These are phyloP conservation scores for Butyriboletus appendiculatus DNA, from an alignment of 1,284 basidiomycete species.

Conservation along the genomic window DNA sequence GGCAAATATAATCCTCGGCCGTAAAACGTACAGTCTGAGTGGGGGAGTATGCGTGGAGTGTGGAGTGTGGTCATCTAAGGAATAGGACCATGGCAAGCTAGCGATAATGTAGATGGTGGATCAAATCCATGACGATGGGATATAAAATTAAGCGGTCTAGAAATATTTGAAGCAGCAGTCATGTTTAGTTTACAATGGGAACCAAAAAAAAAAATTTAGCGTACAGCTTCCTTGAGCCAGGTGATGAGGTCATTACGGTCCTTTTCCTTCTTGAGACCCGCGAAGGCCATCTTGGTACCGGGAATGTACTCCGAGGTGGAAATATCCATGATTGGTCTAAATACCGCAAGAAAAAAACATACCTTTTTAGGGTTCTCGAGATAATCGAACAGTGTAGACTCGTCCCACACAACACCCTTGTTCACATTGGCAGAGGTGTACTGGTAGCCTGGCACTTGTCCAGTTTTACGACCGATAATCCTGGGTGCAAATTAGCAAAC, in stretches of 20 bases:
- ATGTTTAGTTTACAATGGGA: constrained; percentile 6
- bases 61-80: constrained; percentile 34
- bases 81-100: constrained; percentile 29
- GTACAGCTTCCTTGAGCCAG: constrained; percentile 71
- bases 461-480: constrained; percentile 87
- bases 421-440: constrained; percentile 97
- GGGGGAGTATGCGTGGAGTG: constrained; percentile 28
- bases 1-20: background rate
- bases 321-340: background rate
- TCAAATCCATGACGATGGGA: constrained; percentile 10
- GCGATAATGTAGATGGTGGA: constrained; percentile 16
- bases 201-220: constrained; percentile 18
- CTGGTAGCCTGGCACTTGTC: constrained; percentile 84
- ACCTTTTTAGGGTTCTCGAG: constrained; percentile 97
- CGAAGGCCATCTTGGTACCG: constrained; percentile 97
- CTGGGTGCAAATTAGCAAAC: constrained; percentile 35
- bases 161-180: background rate
- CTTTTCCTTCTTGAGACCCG: constrained; percentile 96
- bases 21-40: constrained; percentile 27
- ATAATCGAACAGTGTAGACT: constrained; percentile 91
- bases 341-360: constrained; percentile 13
- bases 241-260: constrained; percentile 91
- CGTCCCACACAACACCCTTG: constrained; percentile 89
- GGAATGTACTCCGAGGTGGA: constrained; percentile 74
- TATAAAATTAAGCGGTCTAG: constrained; percentile 31